These are phyloP conservation scores for Besnoitia besnoiti DNA, from an alignment of 169 alveolate species.

Conservation along the genomic window DNA sequence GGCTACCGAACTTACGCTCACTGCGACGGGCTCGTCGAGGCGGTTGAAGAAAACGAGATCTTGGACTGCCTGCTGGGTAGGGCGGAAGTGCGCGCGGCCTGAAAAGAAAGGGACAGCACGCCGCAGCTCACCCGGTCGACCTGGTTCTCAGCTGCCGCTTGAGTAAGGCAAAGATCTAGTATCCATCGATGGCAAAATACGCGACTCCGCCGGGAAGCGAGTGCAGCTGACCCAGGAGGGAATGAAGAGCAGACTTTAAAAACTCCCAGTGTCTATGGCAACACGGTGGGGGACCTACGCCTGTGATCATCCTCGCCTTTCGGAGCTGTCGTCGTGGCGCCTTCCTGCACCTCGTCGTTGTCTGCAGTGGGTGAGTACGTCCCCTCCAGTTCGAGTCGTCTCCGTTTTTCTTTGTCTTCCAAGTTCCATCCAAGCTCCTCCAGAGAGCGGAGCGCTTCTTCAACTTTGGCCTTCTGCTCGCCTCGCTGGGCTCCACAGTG, in stretches of 20 bases:
- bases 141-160: no score
- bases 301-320: not conserved
- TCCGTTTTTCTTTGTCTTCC: not conserved
- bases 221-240: not conserved
- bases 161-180: no score
- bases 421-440: slow-evolving; percentile 7
- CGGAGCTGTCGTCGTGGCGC: not conserved
- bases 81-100: slow-evolving; percentile 15
- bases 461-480: not conserved
- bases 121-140: no score
- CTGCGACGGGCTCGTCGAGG: slow-evolving; percentile 3
- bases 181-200: no score
- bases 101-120: not conserved
- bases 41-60: not conserved
- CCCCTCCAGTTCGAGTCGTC: slow-evolving; percentile 4
- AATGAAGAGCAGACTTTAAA: no score
- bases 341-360: slow-evolving; percentile 2
- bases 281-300: not conserved
- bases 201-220: no score
- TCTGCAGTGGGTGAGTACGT: slow-evolving; percentile 42
- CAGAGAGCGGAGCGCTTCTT: not conserved
- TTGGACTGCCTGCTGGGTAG: not conserved
- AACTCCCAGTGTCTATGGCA: no score
- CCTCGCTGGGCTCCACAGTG: not conserved
- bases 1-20: not conserved